phyloP scores from a whole-genome alignment of 441 rosid genomes.

The Jatropha multifida region DNA sequence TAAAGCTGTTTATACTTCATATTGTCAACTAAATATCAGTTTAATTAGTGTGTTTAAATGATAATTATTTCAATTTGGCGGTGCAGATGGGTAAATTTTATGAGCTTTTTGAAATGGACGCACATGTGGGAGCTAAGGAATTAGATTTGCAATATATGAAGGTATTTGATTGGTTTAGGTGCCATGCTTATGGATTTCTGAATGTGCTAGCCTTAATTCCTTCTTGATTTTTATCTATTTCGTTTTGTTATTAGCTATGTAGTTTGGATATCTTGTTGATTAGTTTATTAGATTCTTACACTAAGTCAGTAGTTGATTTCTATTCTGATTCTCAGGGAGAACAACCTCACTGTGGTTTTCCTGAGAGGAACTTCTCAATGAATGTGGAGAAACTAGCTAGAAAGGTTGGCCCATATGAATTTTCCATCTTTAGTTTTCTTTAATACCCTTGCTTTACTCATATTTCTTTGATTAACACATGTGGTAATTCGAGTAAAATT shows the following conservation, averaged over 20 bases:
- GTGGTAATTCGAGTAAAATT: conserved; percentile 18
- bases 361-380: conserved; percentile 90
- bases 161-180: conserved; percentile 47
- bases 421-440: conserved; percentile 21
- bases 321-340: conserved; percentile 66
- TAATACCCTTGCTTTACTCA: conserved; percentile 12
- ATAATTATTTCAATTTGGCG: conserved; percentile 20
- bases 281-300: conserved; percentile 15
- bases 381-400: conserved; percentile 89
- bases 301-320: conserved; percentile 22
- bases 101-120: conserved; percentile 99
- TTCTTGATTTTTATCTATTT: conserved; percentile 7
- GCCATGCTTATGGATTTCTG: neutral
- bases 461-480: conserved; percentile 21
- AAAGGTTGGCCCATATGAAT: conserved; percentile 55
- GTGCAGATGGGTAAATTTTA: conserved; percentile 98
- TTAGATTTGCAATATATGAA: conserved; percentile 96
- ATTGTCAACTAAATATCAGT: conserved; percentile 2
- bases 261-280: conserved; percentile 9
- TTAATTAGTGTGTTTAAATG: conserved; percentile 12
- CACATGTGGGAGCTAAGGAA: conserved; percentile 95
- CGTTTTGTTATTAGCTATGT: neutral
- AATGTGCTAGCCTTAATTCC: conserved; percentile 13
- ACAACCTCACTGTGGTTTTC: conserved; percentile 99
- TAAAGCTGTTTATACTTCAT: conserved; percentile 11